Evolutionary conservation across 768 basidiomycete genomes (phyloP).

Genomic region (Pisolithus orientalis): DNA sequence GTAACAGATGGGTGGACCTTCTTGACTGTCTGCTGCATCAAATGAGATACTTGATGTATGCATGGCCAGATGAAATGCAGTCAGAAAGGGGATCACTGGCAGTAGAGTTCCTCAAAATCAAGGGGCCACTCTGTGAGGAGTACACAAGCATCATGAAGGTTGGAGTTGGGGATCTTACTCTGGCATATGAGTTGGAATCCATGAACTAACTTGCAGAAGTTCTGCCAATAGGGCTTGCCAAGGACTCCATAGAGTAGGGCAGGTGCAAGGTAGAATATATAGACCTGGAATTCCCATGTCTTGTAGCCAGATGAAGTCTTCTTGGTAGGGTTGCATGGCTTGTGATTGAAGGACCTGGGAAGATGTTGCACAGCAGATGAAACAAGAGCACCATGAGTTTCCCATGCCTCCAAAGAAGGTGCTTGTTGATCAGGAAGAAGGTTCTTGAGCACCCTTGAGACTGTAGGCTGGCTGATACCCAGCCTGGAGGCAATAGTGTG

Average conservation of each 20-base stretch:
- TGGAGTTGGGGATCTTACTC: slow-evolving; percentile 4
- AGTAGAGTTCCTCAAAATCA: slow-evolving; percentile 26
- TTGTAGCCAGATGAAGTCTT: slow-evolving; percentile 12
- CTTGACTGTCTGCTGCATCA: slow-evolving; percentile 13
- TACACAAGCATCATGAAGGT: slow-evolving; percentile 9
- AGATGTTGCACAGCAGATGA: slow-evolving; percentile 7
- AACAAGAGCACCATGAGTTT: slow-evolving; percentile 13
- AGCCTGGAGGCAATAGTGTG: too few species aligned
- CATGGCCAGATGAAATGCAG: slow-evolving; percentile 14
- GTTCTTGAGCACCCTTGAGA: too few species aligned
- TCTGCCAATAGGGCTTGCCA: slow-evolving; percentile 9
- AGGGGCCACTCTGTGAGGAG: slow-evolving; percentile 16
- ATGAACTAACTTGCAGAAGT: slow-evolving; percentile 17
- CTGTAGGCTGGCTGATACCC: too few species aligned
- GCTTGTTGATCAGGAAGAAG: too few species aligned
- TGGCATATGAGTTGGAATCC: slow-evolving; percentile 16
- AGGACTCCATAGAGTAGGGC: slow-evolving; percentile 13
- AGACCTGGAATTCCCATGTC: slow-evolving; percentile 13
- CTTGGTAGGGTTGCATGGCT: too few species aligned
- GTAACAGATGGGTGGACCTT: slow-evolving; percentile 14
- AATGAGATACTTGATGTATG: slow-evolving; percentile 22
- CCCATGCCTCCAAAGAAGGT: too few species aligned
- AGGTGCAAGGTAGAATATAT: slow-evolving; percentile 13
- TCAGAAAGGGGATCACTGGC: slow-evolving; percentile 7
- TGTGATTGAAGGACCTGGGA: too few species aligned